Evolutionary conservation across 306 rosid genomes (phyloP), one percentile per base, ranked within the genome.

Genomic region (Begonia fuchsioides): DNA sequence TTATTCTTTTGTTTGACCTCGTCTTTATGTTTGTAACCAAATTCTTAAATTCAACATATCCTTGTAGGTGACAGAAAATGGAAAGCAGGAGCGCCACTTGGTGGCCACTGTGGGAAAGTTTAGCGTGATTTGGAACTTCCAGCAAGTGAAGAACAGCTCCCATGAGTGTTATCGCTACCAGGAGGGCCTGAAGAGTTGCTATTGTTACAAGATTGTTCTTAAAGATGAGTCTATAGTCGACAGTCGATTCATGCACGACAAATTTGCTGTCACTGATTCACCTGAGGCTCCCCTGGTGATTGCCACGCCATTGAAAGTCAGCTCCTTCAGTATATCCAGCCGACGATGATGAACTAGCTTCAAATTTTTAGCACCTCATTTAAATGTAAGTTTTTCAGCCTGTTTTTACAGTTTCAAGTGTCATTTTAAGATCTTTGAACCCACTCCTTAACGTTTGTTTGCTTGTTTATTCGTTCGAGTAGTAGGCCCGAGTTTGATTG

Each of bases 111-210:
- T 92, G 49, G 98, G 98, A 55, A 92, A 92, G 56, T 92, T 92
- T 54, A 92, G 99, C 13, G 99, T 86, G 70, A 82, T 92, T 44
- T 92, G 98, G 96, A 86, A 92, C 71, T 85, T 92, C 81, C 94
- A 82, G 47, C 98, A 82, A 61, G 88, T 90, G 65, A 85, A 90
- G 73, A 72, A 90, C 18, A 73, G 98, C 39, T 67, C 95, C 13
- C 98, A 90, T 12, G 94, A 82, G 59, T 90, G 98, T 72, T 85
- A 90, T 72, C 84, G 56, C 20, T 64, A 80, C 60, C 98, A 81
- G 65, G 86, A 82, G 61, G 96, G 98, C 53, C 72, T 85, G 38
- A 86, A 85, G 86, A 92, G 96, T 70, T 92, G 99, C 72, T 92
- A 82, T 60, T 92, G 99, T 73, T 86, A 92, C 67, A 85, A 82